These are phyloP conservation scores for Alternaria viburni DNA, from an alignment of 2,329 filamentous ascomycete species.

Conservation along the genomic window DNA sequence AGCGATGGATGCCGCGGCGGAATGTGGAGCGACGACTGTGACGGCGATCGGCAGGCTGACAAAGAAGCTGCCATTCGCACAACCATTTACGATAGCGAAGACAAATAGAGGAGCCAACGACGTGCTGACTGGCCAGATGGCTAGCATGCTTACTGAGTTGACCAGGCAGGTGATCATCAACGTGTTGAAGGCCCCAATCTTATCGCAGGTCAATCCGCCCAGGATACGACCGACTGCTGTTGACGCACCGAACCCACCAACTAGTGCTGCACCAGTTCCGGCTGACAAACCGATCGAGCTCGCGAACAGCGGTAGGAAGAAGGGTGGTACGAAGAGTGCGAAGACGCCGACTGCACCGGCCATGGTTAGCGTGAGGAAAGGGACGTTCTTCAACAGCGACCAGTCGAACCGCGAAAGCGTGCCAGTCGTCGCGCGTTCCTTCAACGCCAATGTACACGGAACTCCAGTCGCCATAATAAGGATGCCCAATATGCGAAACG, in stretches of 20 bases:
- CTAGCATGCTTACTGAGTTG: slow-evolving; percentile 37
- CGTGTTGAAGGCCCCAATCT: slow-evolving; percentile 39
- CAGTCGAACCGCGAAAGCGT: slow-evolving; percentile 36
- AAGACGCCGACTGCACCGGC: slow-evolving; percentile 34
- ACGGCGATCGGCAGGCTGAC: slow-evolving; percentile 36
- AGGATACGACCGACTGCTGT: slow-evolving; percentile 35
- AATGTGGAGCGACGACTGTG: slow-evolving; percentile 2
- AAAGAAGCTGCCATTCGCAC: slow-evolving; percentile 38
- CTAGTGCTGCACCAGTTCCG: slow-evolving; percentile 9
- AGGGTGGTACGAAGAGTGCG: slow-evolving; percentile 32
- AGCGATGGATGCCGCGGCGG: background rate
- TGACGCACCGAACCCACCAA: slow-evolving; percentile 35
- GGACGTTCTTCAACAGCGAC: slow-evolving; percentile 19
- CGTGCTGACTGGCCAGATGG: slow-evolving; percentile 37
- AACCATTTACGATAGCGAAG: slow-evolving; percentile 35
- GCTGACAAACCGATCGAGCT: background rate
- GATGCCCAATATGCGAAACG: background rate
- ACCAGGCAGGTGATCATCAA: slow-evolving; percentile 35
- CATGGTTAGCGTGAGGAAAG: slow-evolving; percentile 34
- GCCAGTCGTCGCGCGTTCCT: slow-evolving; percentile 31
- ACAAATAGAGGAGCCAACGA: slow-evolving; percentile 28
- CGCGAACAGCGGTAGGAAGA: background rate
- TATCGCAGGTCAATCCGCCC: slow-evolving; percentile 36
- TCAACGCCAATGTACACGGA: slow-evolving; percentile 31
- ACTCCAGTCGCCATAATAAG: slow-evolving; percentile 22